A percentile compares a stretch with the other conserved stretches of the same genome.
Evolutionary conservation across 257 asterid species (phyloP).

Genomic region (Catharanthus roseus): DNA sequence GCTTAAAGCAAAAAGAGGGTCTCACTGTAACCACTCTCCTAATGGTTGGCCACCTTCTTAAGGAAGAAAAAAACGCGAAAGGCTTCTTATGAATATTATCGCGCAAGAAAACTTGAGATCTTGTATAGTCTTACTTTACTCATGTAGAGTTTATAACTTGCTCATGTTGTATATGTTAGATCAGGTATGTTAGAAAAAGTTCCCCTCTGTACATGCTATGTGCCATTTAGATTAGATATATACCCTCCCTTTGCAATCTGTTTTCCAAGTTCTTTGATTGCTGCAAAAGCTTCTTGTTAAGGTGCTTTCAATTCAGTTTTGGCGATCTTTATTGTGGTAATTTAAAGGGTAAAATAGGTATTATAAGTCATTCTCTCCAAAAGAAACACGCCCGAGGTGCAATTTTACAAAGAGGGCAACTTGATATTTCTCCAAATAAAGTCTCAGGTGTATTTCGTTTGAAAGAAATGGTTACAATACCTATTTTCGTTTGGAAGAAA

Average conservation of each 20-base stretch:
- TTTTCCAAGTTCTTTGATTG: not conserved
- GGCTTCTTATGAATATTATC: not conserved
- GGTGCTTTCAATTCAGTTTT: not conserved
- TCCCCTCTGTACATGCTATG: not conserved
- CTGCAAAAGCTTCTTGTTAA: not conserved
- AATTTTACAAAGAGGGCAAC: too few relatives aligned
- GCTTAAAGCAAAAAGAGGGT: slow-evolving; percentile 37
- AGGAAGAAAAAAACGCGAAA: not conserved
- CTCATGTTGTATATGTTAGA: not conserved
- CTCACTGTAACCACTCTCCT: slow-evolving; percentile 27
- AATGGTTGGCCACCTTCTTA: slow-evolving; percentile 63
- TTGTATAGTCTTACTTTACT: not conserved
- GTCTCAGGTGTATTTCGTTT: too few relatives aligned
- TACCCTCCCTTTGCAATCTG: not conserved
- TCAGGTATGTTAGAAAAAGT: not conserved
- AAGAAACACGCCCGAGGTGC: too few relatives aligned
- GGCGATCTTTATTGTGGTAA: not conserved
- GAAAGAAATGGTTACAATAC: too few relatives aligned
- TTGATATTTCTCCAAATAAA: too few relatives aligned
- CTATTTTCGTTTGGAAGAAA: too few relatives aligned
- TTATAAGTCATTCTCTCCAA: too few relatives aligned
- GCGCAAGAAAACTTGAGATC: not conserved
- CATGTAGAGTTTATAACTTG: not conserved
- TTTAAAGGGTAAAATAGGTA: too few relatives aligned
- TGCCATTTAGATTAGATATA: not conserved